Percentiles rank a stretch among this genome's conserved stretches.
phyloP scores from a whole-genome alignment of 768 basidiomycete genomes.

The Cystofilobasidium macerans region DNA sequence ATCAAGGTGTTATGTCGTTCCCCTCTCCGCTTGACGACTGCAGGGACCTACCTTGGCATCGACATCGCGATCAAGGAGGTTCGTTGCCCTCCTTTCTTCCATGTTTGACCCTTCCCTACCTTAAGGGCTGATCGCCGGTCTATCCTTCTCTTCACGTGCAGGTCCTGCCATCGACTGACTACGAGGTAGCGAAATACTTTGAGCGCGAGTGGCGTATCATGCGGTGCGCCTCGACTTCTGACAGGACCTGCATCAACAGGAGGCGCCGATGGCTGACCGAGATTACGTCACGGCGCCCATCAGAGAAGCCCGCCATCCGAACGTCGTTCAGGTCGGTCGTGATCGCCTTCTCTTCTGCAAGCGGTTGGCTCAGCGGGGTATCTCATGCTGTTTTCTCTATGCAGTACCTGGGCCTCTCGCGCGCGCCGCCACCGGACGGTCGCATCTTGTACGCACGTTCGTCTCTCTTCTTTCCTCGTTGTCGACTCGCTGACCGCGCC shows the following conservation, averaged over 20 bases:
- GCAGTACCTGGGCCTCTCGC: constrained; percentile 70
- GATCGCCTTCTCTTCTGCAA: neutral
- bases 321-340: constrained; percentile 55
- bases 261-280: neutral
- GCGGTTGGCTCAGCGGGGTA: too few relatives aligned
- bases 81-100: neutral
- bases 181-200: constrained; percentile 73
- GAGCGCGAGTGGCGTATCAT: constrained; percentile 97
- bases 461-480: neutral
- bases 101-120: too few relatives aligned
- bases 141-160: neutral
- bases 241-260: neutral
- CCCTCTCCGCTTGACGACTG: too few relatives aligned
- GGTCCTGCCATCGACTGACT: constrained; percentile 29
- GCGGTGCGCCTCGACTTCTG: constrained; percentile 45
- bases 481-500: neutral
- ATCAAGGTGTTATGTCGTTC: too few relatives aligned
- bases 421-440: constrained; percentile 49
- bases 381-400: neutral
- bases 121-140: constrained; percentile 43
- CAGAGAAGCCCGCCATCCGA: constrained; percentile 76
- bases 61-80: constrained; percentile 75
- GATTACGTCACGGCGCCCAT: constrained; percentile 20
- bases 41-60: constrained; percentile 78
- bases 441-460: constrained; percentile 14